A percentile compares a stretch with the other conserved stretches of the same genome.
Conservation (phyloP, 129 eudicot species). For the Arctium minus region DNA sequence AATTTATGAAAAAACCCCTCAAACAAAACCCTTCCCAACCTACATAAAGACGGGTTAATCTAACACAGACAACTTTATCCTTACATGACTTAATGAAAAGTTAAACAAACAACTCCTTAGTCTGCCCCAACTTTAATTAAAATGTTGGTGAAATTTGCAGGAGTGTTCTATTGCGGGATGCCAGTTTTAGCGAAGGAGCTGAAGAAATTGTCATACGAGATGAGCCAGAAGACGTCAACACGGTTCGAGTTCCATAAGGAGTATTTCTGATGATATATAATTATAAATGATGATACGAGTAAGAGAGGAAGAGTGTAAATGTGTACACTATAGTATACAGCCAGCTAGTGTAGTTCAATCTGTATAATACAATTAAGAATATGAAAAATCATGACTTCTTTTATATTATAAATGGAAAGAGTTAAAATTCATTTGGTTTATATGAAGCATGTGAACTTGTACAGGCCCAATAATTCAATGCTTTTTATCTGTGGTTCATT, state of each 20-base stretch:
- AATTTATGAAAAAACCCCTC: too few relatives aligned
- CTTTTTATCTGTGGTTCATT: not conserved
- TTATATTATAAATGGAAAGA: not conserved
- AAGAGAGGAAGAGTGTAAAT: constrained; percentile 28
- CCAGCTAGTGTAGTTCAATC: constrained; percentile 26
- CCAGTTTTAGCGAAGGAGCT: constrained; percentile 87
- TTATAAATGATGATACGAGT: not conserved
- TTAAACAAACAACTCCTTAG: too few relatives aligned
- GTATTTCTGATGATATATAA: constrained; percentile 50
- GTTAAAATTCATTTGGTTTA: not conserved
- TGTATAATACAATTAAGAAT: constrained; percentile 25
- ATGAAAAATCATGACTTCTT: not conserved
- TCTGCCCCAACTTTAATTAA: not conserved
- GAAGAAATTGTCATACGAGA: constrained; percentile 72
- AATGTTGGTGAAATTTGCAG: constrained; percentile 36
- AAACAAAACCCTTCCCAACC: too few relatives aligned
- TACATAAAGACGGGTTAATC: too few relatives aligned
- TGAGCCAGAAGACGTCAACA: constrained; percentile 84
- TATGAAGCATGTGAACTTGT: not conserved
- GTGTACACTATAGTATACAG: constrained; percentile 29
- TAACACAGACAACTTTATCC: too few relatives aligned
- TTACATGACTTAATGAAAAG: too few relatives aligned
- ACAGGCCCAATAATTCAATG: not conserved
- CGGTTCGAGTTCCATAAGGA: constrained; percentile 98
- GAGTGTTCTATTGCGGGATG: constrained; percentile 96